Base-by-base conservation (phyloP, 345 rosid genomes). In the Acer yangbiense region DNA sequence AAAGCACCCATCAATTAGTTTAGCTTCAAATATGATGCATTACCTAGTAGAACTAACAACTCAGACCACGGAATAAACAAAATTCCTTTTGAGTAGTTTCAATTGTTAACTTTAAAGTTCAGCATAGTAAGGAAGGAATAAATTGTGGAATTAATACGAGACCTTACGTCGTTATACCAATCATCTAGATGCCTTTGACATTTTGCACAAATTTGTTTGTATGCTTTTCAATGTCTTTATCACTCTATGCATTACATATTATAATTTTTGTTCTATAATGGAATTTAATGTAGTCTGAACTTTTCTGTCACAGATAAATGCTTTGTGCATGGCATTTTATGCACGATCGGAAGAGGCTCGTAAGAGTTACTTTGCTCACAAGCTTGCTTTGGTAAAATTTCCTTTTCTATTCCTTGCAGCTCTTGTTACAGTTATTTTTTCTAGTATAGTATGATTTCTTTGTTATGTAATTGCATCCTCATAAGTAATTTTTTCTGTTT, bases 271-370 rank as follows among this genome's bases (percentile, higher is more conserved):
- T 73, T 65, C 35, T 39, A 29, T 44, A 13, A 61, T 41, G 50
- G 16, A 20, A 25, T 35, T 69, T 48, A 21, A 25, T 17, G 75
- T 67, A 66, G n/a, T 62, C 48, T 74, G 39, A 17, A 39, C 77
- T 46, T 8, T 74, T 81, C 25, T 75, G 71, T 84, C 79, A 78
- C 76, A 96, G 98, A 91, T 96, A 85, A 88, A 91, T 76, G 97
- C 97, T 44, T 81, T 96, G 80, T 87, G 93, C 83, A 88, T 92
- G 97, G 98, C 99, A 76, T 96, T 96, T 85, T 94, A 89, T 83
- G 99, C 97, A 1, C 90, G 94, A 76, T 94, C 97, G 71, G 97
- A 94, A 86, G 98, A 92, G 85, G 93, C 97, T 69, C 94, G 93
- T 52, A 90, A 89, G 83, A 92, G 89, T 83, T 93, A 94, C 87